phyloP scores from a whole-genome alignment of 768 basidiomycete genomes.

The Lactarius quietus region DNA sequence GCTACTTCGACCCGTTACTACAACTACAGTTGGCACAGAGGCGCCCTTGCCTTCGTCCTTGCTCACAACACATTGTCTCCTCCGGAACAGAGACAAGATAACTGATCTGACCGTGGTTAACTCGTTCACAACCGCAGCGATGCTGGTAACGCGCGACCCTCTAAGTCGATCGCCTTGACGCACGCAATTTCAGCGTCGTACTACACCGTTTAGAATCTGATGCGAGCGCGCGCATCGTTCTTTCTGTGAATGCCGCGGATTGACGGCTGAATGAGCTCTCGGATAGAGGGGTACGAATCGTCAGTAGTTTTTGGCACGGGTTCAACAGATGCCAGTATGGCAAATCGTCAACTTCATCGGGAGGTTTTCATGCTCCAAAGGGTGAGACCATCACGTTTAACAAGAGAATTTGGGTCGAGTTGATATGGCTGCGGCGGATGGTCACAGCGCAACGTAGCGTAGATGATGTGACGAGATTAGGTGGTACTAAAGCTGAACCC shows the following conservation, averaged over 20 bases:
- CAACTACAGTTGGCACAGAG: background rate
- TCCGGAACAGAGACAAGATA: background rate
- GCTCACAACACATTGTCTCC: background rate
- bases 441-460: no score
- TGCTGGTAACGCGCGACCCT: conserved; percentile 64
- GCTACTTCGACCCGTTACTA: no score
- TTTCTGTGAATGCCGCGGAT: background rate
- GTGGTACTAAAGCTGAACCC: no score
- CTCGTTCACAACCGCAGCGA: conserved; percentile 64
- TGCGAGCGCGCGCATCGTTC: conserved; percentile 80
- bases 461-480: no score
- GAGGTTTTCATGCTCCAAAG: no score
- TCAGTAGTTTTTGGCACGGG: conserved; percentile 84
- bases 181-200: conserved; percentile 89
- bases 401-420: no score
- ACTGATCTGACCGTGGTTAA: conserved; percentile 55
- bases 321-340: conserved; percentile 29
- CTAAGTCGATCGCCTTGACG: conserved; percentile 73
- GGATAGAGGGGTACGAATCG: conserved; percentile 46
- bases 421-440: no score
- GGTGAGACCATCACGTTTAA: no score
- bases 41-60: background rate
- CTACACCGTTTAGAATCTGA: conserved; percentile 90
- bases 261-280: background rate
- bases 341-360: background rate